These are phyloP conservation scores for Neurospora sp. DNA, from an alignment of 495 filamentous ascomycete species.

Conservation along the genomic window DNA sequence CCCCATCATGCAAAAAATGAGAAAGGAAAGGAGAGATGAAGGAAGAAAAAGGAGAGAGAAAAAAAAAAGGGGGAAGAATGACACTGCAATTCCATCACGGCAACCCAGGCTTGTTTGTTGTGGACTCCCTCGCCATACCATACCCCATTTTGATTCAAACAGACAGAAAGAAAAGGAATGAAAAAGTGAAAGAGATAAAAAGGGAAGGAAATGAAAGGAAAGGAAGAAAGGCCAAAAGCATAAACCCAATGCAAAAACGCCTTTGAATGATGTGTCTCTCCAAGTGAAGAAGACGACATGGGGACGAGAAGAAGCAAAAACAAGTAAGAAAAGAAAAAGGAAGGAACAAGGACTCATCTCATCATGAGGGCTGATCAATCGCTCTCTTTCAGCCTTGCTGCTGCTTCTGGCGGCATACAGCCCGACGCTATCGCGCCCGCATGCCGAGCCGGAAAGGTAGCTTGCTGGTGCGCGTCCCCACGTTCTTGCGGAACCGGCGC, in stretches of 20 bases:
- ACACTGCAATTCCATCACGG: neutral
- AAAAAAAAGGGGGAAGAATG: neutral
- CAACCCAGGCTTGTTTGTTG: neutral
- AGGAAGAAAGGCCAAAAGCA: neutral
- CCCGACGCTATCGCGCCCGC: neutral
- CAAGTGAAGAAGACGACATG: neutral
- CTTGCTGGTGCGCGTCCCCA: conserved; percentile 19
- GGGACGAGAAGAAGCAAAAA: neutral
- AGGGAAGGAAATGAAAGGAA: neutral
- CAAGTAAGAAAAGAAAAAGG: neutral
- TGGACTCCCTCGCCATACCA: neutral
- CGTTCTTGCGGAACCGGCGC: conserved; percentile 30
- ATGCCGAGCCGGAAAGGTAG: conserved; percentile 27
- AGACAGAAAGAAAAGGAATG: neutral
- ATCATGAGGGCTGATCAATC: neutral
- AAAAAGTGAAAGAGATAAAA: neutral
- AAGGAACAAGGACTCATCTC: neutral
- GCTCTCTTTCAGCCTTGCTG: neutral
- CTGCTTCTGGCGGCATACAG: neutral
- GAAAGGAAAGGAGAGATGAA: neutral
- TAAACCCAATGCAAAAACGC: neutral
- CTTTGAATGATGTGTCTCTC: neutral
- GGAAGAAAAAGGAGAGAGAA: neutral
- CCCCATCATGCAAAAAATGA: neutral
- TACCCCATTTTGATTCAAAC: neutral